Evolutionary conservation across 257 asterid genomes (phyloP), one percentile per base, ranked within the genome.

Genomic region (Solanum bukasovii): DNA sequence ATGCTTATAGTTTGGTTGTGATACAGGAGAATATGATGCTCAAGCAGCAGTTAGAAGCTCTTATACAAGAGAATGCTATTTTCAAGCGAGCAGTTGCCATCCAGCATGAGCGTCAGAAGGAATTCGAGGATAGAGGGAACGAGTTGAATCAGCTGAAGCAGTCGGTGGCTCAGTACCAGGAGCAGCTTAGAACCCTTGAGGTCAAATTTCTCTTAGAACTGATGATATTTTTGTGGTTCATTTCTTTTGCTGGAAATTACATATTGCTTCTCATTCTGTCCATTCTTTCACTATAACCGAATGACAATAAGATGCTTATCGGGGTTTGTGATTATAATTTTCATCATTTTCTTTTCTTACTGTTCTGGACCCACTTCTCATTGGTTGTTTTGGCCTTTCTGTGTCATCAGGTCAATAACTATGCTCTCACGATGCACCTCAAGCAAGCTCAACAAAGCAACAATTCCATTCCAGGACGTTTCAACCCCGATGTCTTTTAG

Each of bases 161-260:
- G 95, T 90, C 93, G 13, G 95, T 93, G 79, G 88, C 95, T 89
- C 98, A 94, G 84, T 96, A 95, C 90, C 98, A 96, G 92, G 99
- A 97, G 92, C 99, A 96, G 90, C 88, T 96, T 63, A 92, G 97
- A 88, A 97, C 95, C 63, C 99, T 97, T 83, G 98, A 96, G 99
- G 99, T 97, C 87, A 90, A 89, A 73, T 91, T 31, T 38, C 85
- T 81, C 70, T 81, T 81, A 29, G 23, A 49, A 1, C 29, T 49
- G 86, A 18, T 29, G 42, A 82, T 49, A 16, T 31, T 46, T 82
- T 29, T 9, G 44, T 46, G 16, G 86, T 82, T 29, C 29, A 81
- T 46, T 81, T 78, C 4, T 0, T 38, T 40, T 14, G 14, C 37
- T 40, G 63, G 84, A 78, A 77, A 78, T 42, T 7, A 14, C 63